Evolutionary conservation across 805 yeast genomes (phyloP), one percentile per base, ranked within the genome.

Genomic region (Grigorovia yakushimaensis): DNA sequence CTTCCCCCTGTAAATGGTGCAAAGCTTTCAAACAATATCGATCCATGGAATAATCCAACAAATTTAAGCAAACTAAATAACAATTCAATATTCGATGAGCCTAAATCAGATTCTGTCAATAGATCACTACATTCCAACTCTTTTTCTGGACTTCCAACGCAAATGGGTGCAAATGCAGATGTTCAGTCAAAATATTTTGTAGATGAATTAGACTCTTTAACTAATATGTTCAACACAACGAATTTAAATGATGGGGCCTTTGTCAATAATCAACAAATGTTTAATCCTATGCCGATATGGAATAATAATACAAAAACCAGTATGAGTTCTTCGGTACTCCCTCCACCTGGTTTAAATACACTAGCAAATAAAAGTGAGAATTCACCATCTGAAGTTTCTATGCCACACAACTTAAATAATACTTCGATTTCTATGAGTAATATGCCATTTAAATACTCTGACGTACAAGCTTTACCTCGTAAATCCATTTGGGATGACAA

Each of bases 401-500:
- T 27, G 33, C 13, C 33, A 27, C 9, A 27, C 5, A 27, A 27
- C 13, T 15, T 15, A 4, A 27, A 27, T 3, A 27, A 27, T 27
- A 27, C 33, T 2, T 27, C 33, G 13, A 27, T 27, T 7, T 7
- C 33, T 10, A 27, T 27, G 33, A 15, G 33, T 27, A 27, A 27
- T 15, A 27, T 27, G 13, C 41, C 49, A 9, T n/a, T 33, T 17
- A 39, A 43, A 11, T 36, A 43, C 43, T 27, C 41, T 22, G 42
- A 39, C 19, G 18, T 43, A 2, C 13, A 23, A 33, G 19, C 44
- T 13, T 42, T 49, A 2, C 49, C 50, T 24, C 46, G 55, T 22
- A 54, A 53, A 39, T 62, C 67, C 4, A 61, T 62, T 18, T 62
- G 67, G 67, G 61, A 59, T 38, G 47, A 44, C 21, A 39, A 33